A percentile compares a stretch with the other conserved stretches of the same genome.
Conservation (phyloP, 768 basidiomycete species). For the Boletus pseudo-olivaceus region DNA sequence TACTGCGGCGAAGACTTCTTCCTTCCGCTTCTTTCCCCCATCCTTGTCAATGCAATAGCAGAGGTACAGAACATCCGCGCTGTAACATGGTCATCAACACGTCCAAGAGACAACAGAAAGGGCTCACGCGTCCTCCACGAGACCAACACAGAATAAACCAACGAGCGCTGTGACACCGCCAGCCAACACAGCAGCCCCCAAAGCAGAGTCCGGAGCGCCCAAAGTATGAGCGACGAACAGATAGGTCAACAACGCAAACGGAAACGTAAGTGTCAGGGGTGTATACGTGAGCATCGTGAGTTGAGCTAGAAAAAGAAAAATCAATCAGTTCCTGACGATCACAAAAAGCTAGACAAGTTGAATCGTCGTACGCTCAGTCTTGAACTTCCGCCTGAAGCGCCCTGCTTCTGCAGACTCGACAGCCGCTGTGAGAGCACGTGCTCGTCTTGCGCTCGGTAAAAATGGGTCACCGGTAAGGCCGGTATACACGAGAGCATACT, state of each 20-base stretch:
- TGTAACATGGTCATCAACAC: slow-evolving; percentile 19
- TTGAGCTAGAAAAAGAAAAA: slow-evolving; percentile 39
- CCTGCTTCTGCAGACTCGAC: slow-evolving; percentile 45
- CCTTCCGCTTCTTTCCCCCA: slow-evolving; percentile 45
- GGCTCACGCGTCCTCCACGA: slow-evolving; percentile 72
- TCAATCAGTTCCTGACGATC: neutral
- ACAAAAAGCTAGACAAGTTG: neutral
- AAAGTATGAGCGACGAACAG: slow-evolving; percentile 86
- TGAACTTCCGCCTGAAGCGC: slow-evolving; percentile 46
- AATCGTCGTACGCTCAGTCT: slow-evolving; percentile 52
- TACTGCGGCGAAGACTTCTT: slow-evolving; percentile 56
- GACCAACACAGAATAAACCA: slow-evolving; percentile 76
- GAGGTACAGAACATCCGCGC: slow-evolving; percentile 62
- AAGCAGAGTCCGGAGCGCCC: slow-evolving; percentile 63
- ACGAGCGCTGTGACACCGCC: slow-evolving; percentile 80
- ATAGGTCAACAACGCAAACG: slow-evolving; percentile 79
- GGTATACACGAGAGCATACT: slow-evolving; percentile 66
- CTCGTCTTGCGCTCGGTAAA: slow-evolving; percentile 51
- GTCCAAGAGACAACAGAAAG: neutral
- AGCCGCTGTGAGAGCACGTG: slow-evolving; percentile 54
- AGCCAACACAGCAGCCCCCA: slow-evolving; percentile 71
- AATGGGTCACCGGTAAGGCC: slow-evolving; percentile 76
- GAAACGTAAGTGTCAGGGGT: slow-evolving; percentile 75
- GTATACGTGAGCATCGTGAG: slow-evolving; percentile 69
- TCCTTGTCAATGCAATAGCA: slow-evolving; percentile 67